Conservation (phyloP, 2,329 filamentous ascomycete genomes). For the Phaeophleospora eucalypticola region DNA sequence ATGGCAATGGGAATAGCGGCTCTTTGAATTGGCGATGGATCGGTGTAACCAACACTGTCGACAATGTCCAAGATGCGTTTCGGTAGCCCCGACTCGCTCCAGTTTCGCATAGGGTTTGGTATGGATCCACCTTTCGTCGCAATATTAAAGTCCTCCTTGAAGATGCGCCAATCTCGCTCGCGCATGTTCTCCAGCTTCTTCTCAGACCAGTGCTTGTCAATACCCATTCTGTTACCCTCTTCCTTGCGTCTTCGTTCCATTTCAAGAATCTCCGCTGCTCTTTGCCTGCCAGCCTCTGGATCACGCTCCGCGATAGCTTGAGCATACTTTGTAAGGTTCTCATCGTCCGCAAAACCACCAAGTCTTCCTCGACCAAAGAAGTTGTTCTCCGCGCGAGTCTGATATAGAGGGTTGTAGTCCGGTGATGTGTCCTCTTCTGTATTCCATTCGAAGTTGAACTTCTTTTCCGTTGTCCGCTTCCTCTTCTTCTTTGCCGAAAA, state of each 20-base stretch:
- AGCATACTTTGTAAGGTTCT: constrained; percentile 53
- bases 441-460: constrained; percentile 99
- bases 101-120: constrained; percentile 93
- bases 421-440: constrained; percentile 85
- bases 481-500: constrained; percentile 97
- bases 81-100: constrained; percentile 80
- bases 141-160: constrained; percentile 99
- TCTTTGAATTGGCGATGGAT: constrained; percentile 86
- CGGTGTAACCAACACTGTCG: constrained; percentile 78
- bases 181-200: constrained; percentile 92
- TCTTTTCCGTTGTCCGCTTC: constrained; percentile 85
- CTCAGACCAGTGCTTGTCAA: constrained; percentile 94
- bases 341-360: constrained; percentile 60
- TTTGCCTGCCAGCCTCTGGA: constrained; percentile 66
- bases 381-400: constrained; percentile 60
- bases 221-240: constrained; percentile 64
- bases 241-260: constrained; percentile 74
- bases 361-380: constrained; percentile 67
- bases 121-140: constrained; percentile 86
- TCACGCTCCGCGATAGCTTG: constrained; percentile 71
- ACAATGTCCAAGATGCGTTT: constrained; percentile 75
- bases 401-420: constrained; percentile 78
- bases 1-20: constrained; percentile 94
- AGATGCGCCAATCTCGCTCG: constrained; percentile 97
- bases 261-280: constrained; percentile 76